A percentile compares a stretch with the other conserved stretches of the same genome.
phyloP scores from a whole-genome alignment of 2,329 filamentous ascomycete species.

The Fusarium torulosum region DNA sequence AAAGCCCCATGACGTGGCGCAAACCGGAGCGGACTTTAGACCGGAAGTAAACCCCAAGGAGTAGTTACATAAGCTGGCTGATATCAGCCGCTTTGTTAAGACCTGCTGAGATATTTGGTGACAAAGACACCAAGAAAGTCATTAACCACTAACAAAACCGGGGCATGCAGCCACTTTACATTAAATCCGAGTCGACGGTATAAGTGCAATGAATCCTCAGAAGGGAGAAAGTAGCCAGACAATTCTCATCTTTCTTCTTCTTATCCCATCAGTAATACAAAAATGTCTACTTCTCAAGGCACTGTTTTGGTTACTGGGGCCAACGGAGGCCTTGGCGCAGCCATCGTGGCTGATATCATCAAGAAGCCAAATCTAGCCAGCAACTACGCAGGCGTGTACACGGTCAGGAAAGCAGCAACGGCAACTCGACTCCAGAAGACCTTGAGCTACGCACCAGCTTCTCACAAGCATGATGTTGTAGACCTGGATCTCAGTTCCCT shows the following conservation, averaged over 20 bases:
- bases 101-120: background rate
- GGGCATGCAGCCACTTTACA: background rate
- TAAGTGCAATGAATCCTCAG: slow-evolving; percentile 20
- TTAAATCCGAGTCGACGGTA: slow-evolving; percentile 9
- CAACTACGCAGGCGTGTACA: slow-evolving; percentile 53
- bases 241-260: background rate
- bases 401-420: slow-evolving; percentile 51
- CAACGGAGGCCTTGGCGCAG: slow-evolving; percentile 56
- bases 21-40: background rate
- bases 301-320: slow-evolving; percentile 55
- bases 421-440: slow-evolving; percentile 48
- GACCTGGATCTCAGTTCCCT: slow-evolving; percentile 52
- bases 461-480: slow-evolving; percentile 51
- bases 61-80: slow-evolving; percentile 32
- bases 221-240: background rate
- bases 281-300: slow-evolving; percentile 43
- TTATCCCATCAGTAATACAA: background rate
- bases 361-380: slow-evolving; percentile 48
- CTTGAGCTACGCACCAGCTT: slow-evolving; percentile 37
- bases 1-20: background rate
- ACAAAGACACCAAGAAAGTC: background rate
- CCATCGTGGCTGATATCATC: slow-evolving; percentile 51
- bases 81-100: slow-evolving; percentile 44
- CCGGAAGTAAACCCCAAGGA: background rate
- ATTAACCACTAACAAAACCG: slow-evolving; percentile 30